Evolutionary conservation across 2,329 filamentous ascomycete species (phyloP), one percentile per base, ranked within the genome.

Genomic region (Colletotrichum karsti): DNA sequence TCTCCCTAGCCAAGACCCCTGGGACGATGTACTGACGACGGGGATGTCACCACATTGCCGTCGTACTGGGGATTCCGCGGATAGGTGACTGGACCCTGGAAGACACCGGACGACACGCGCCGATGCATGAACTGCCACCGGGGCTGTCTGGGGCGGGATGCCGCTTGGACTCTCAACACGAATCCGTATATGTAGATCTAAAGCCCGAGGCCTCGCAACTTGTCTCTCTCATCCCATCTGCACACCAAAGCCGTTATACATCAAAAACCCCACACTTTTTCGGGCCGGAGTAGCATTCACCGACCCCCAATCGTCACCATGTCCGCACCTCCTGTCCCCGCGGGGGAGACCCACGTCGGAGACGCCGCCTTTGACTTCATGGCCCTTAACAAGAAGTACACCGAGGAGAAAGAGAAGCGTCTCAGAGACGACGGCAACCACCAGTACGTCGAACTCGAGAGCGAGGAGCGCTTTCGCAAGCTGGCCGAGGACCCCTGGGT

Each of bases 401-500:
- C 66, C 6, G 72, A 76, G 24, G 80, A 82, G 63, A 77, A 74
- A 4, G 63, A 75, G 33, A 81, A 79, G 50, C 76, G 80, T 2
- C 22, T 76, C 7, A 74, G 77, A 0, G 33, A 72, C 1, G 78
- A 81, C 3, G 80, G 77, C 12, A 61, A 63, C 15, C 60, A 53
- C 7, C 79, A 82, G 62, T 81, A 78, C 56, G 44, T 78, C 4
- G 73, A 77, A 22, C 73, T 79, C 6, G 66, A 66, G 10, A 41
- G 70, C 3, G 65, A 72, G n/a, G 64, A 64, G 13, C 64, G 71
- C 24, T 71, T 73, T 28, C 67, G 69, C 15, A 65, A 71, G 2
- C 72, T 82, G 7, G 72, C 65, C 6, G 60, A 73, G 1, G 80
- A 82, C 60, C 78, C 78, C 0, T 82, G 78, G 75, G 78, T 72